These are phyloP conservation scores for Cryptosporidium canis DNA, from an alignment of 169 alveolate genomes.

Conservation along the genomic window DNA sequence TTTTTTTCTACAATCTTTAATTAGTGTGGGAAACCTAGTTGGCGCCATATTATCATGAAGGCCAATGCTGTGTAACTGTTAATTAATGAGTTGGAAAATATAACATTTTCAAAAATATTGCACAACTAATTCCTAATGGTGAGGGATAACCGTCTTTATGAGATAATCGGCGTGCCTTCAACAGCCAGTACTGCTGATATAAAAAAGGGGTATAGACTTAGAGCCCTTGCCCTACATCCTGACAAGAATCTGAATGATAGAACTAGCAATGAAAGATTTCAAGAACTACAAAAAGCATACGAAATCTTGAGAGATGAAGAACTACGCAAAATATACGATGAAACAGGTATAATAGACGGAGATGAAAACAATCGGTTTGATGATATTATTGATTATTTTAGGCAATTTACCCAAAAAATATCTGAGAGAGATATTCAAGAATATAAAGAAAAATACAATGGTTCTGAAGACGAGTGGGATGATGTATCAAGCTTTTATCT, in stretches of 20 bases:
- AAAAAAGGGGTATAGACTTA: slow-evolving; percentile 81
- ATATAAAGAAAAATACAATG: slow-evolving; percentile 76
- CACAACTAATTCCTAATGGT: slow-evolving; percentile 13
- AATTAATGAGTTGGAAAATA: not conserved
- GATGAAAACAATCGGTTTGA: slow-evolving; percentile 74
- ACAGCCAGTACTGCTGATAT: slow-evolving; percentile 80
- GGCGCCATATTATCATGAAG: no score
- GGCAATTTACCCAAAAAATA: slow-evolving; percentile 75
- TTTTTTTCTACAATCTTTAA: not conserved
- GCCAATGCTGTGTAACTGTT: no score
- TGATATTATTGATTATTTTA: slow-evolving; percentile 70
- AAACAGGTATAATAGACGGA: slow-evolving; percentile 60
- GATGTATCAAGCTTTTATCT: slow-evolving; percentile 79
- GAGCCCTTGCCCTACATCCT: slow-evolving; percentile 83
- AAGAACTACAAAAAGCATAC: slow-evolving; percentile 84
- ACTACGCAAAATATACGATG: slow-evolving; percentile 31
- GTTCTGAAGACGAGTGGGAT: slow-evolving; percentile 81
- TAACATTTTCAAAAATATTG: not conserved
- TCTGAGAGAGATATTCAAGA: slow-evolving; percentile 78
- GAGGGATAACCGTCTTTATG: slow-evolving; percentile 38
- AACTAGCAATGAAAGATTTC: slow-evolving; percentile 79
- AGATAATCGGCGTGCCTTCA: slow-evolving; percentile 69
- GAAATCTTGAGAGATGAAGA: slow-evolving; percentile 81
- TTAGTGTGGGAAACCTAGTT: slow-evolving; percentile 10
- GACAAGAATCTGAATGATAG: slow-evolving; percentile 86